Conservation (phyloP, 106 monocot species). For the Vanilla planifolia region DNA sequence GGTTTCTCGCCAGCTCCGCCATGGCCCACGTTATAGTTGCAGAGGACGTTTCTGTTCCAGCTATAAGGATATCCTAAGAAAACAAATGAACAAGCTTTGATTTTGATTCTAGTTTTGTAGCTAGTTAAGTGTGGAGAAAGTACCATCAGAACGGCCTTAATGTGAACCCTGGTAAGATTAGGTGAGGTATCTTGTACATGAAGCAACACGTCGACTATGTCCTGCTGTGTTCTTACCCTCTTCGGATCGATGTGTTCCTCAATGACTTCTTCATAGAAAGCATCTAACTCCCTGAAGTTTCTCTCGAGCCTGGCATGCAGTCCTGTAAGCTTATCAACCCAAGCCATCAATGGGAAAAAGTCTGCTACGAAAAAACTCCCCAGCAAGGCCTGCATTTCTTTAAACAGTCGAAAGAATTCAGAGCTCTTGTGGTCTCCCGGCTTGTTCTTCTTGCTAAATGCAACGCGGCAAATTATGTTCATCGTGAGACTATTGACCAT, state of each 20-base stretch:
- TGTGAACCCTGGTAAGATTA: no score
- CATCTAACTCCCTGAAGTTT: slow-evolving; percentile 9
- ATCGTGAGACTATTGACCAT: slow-evolving; percentile 1
- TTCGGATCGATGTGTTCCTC: slow-evolving; percentile 10
- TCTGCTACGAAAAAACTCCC: slow-evolving; percentile 20
- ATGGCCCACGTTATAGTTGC: slow-evolving; percentile 12
- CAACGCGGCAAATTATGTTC: slow-evolving; percentile 10
- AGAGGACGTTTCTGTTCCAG: slow-evolving; percentile 7
- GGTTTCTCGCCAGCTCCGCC: slow-evolving; percentile 2
- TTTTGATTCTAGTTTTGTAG: background rate
- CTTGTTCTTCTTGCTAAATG: slow-evolving; percentile 23
- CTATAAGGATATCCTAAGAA: slow-evolving; percentile 3
- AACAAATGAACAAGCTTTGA: background rate
- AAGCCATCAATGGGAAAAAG: slow-evolving; percentile 23
- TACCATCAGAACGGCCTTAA: background rate
- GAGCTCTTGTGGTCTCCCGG: background rate
- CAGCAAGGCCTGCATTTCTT: slow-evolving; percentile 11
- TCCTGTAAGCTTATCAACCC: slow-evolving; percentile 29
- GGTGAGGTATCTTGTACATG: no score
- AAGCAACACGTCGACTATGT: no score
- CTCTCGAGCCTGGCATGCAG: slow-evolving; percentile 23
- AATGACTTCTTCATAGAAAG: slow-evolving; percentile 12
- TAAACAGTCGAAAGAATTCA: background rate
- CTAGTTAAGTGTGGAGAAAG: background rate
- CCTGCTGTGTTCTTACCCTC: no score